phyloP scores from a whole-genome alignment of 2,329 filamentous ascomycete species.

The Mariannaea elegans region DNA sequence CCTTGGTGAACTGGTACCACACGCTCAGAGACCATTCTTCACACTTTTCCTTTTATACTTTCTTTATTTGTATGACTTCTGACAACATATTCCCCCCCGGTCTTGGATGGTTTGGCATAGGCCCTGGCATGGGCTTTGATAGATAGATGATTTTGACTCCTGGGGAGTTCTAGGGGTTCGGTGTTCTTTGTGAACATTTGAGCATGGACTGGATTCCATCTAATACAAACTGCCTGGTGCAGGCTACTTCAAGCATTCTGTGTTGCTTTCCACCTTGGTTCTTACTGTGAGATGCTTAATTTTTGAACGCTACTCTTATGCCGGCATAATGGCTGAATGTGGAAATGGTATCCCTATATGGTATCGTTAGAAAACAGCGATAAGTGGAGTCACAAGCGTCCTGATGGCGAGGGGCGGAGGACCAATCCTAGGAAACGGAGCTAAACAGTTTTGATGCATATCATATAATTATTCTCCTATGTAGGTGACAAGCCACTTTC shows the following conservation, averaged over 20 bases:
- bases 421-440: slow-evolving; percentile 32
- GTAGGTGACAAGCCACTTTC: slow-evolving; percentile 15
- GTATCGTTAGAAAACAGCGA: slow-evolving; percentile 1
- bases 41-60: not conserved
- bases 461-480: slow-evolving; percentile 11
- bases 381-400: slow-evolving; percentile 34
- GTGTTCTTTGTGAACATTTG: slow-evolving; percentile 5
- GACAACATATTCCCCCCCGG: slow-evolving; percentile 22
- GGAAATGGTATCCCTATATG: not conserved
- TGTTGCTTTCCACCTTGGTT: not conserved
- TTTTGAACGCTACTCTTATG: not conserved
- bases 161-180: slow-evolving; percentile 6
- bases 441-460: slow-evolving; percentile 21
- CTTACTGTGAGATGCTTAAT: not conserved
- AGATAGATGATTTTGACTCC: slow-evolving; percentile 27
- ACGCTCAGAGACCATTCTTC: slow-evolving; percentile 25
- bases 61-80: slow-evolving; percentile 26
- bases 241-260: slow-evolving; percentile 26
- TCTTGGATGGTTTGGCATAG: slow-evolving; percentile 20
- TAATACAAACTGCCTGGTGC: slow-evolving; percentile 39
- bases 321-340: not conserved
- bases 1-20: slow-evolving; percentile 12
- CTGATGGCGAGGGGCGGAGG: slow-evolving; percentile 11
- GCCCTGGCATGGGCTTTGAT: slow-evolving; percentile 24
- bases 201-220: slow-evolving; percentile 36